Percentiles rank a stretch among this genome's conserved stretches.
phyloP scores from a whole-genome alignment of 2,329 filamentous ascomycete genomes.

The Exophiala xenobiotica region DNA sequence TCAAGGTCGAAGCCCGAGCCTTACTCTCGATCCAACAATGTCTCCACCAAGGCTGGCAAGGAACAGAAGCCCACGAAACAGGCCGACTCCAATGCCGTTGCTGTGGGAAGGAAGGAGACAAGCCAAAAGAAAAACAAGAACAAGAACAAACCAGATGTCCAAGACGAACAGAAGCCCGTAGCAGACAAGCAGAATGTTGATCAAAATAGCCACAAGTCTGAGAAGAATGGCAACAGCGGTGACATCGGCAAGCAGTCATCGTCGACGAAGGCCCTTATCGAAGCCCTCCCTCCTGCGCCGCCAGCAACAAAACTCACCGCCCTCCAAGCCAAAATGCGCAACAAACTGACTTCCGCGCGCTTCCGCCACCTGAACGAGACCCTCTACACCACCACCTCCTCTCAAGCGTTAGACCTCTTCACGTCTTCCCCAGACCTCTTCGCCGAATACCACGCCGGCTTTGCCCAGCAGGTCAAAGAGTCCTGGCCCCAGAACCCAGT shows the following conservation, averaged over 20 bases:
- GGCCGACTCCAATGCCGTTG: background rate
- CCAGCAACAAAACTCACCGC: slow-evolving; percentile 72
- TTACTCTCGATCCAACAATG: slow-evolving; percentile 8
- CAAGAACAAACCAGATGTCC: background rate
- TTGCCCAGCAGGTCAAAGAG: slow-evolving; percentile 86
- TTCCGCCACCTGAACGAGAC: slow-evolving; percentile 98
- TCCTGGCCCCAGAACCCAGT: slow-evolving; percentile 96
- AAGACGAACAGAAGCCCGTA: background rate
- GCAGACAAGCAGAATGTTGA: background rate
- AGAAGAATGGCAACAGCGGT: background rate
- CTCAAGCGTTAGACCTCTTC: slow-evolving; percentile 80
- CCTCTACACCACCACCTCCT: slow-evolving; percentile 87
- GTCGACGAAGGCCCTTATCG: slow-evolving; percentile 14
- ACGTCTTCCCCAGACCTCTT: slow-evolving; percentile 87
- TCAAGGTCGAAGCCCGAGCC: slow-evolving; percentile 2
- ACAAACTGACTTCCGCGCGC: slow-evolving; percentile 89
- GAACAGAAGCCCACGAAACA: background rate
- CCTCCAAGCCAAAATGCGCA: slow-evolving; percentile 88
- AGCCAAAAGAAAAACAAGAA: background rate
- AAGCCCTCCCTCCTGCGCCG: slow-evolving; percentile 43
- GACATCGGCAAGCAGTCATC: slow-evolving; percentile 2
- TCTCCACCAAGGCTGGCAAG: background rate
- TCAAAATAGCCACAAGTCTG: background rate
- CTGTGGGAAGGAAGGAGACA: background rate
- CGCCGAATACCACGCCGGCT: slow-evolving; percentile 91